These are phyloP conservation scores for Alloascoidea hylecoeti DNA, from an alignment of 805 yeast species.

Conservation along the genomic window DNA sequence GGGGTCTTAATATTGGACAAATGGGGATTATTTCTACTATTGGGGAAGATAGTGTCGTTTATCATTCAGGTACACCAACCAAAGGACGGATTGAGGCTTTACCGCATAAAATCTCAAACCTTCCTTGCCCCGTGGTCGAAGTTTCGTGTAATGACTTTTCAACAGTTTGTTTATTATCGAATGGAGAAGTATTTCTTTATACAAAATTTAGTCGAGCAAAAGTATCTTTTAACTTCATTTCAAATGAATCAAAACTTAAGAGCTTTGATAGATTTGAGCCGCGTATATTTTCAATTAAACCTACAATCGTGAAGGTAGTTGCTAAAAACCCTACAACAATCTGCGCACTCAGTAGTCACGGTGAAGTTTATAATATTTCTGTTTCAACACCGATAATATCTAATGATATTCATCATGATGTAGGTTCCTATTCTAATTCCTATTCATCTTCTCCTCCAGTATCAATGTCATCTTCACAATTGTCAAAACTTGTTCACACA, in stretches of 20 bases:
- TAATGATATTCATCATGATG: background rate
- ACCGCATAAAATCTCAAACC: slow-evolving; percentile 27
- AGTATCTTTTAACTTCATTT: slow-evolving; percentile 15
- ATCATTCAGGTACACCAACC: slow-evolving; percentile 15
- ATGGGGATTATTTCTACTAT: slow-evolving; percentile 39
- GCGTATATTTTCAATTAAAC: background rate
- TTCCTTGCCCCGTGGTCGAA: slow-evolving; percentile 33
- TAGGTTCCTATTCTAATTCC: slow-evolving; percentile 1
- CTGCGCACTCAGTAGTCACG: slow-evolving; percentile 11
- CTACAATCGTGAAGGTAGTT: slow-evolving; percentile 10
- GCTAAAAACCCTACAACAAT: slow-evolving; percentile 10
- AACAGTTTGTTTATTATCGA: slow-evolving; percentile 47
- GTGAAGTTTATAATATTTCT: slow-evolving; percentile 11
- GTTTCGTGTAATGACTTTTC: slow-evolving; percentile 54
- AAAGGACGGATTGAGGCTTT: slow-evolving; percentile 23
- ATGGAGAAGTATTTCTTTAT: slow-evolving; percentile 50
- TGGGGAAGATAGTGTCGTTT: slow-evolving; percentile 12
- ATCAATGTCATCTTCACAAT: slow-evolving; percentile 1
- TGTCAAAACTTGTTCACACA: background rate
- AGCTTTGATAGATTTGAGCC: background rate
- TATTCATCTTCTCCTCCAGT: background rate
- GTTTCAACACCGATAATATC: background rate
- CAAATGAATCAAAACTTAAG: background rate
- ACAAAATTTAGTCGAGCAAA: slow-evolving; percentile 42
- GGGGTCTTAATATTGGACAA: slow-evolving; percentile 82